Evolutionary conservation across 2,329 filamentous ascomycete species (phyloP), one percentile per base, ranked within the genome.

Genomic region (Xylaria sp.): DNA sequence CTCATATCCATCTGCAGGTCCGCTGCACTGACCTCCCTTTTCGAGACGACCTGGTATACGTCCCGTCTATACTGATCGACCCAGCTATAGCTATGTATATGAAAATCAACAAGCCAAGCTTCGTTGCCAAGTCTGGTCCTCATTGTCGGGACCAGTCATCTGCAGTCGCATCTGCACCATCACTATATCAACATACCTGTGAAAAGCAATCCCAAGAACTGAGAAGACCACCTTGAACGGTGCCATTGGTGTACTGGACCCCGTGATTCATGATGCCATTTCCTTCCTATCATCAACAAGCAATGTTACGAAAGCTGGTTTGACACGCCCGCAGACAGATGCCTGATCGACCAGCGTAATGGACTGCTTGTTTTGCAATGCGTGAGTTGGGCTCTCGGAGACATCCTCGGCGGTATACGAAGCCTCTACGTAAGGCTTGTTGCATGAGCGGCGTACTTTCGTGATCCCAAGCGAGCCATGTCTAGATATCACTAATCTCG

Each of bases 121-220:
- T 66, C 70, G 70, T 72, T 73, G 72, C 73, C 73, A 75, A 75
- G 72, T 73, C 67, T 72, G 71, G 60, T 72, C 73, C 72, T 70
- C 70, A 69, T 72, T 43, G 62, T 63, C 66, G 72, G 72, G 73
- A 69, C 71, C 60, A 52, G 64, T 58, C 58, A 57, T 59, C 15
- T 60, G 55, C n/a, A 39, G 36, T 58, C 39, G 25, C 62, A 60
- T 53, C 62, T 48, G 28, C 58, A 63, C 43, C 57, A 43, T 52
- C 30, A 41, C 53, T 63, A 57, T 50, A 52, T 50, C 66, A 55
- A 58, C 60, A 41, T 43, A 50, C 34, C 9, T 36, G 13, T 23
- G 48, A 30, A 32, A 52, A n/a, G 48, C n/a, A 52, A 32, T 10
- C 13, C 43, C 9, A 52, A 28, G 15, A 52, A n/a, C 8, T n/a